Base-by-base conservation (phyloP, 495 filamentous ascomycete species). In the Lasiosphaeria hispida region DNA sequence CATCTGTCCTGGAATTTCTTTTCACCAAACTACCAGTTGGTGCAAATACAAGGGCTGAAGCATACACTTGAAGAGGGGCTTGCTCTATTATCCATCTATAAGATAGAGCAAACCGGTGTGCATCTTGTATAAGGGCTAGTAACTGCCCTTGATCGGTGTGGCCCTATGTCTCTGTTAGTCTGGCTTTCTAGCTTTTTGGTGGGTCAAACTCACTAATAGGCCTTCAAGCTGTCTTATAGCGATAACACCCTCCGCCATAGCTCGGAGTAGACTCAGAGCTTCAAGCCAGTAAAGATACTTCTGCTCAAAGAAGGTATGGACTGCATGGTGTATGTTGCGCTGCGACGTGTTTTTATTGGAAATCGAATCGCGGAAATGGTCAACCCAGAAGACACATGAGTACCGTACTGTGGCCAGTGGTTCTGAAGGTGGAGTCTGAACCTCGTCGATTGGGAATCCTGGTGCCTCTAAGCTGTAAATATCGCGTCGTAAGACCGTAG, bases 311-410 rank as follows among this genome's bases (percentile, higher is more conserved):
- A 57, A 57, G 10, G 5, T 14, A 8, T 48, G 33, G 0, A n/a
- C 34, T 7, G 33, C 38, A 48, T 71, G 50, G 18, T 54, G 40
- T 6, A 71, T 30, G 23, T 30, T 30, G 5, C 23, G 30, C 14
- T 0, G 11, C 53, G 30, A 11, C 11, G 19, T 53, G 2, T 6
- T 36, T 11, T 40, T 49, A 9, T 37, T 23, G 33, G 54, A 34
- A 49, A 38, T 41, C 15, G 49, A 59, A 34, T 60, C 17, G 72
- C 53, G 53, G 17, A 72, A 52, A 59, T 77, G 74, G 47, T 72
- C 61, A 57, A 70, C 58, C 74, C 70, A 78, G 52, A 67, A 72
- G 45, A 72, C 47, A 49, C 69, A 76, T 8, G 73, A 64, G 53
- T 78, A 78, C 35, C 61, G 66, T 42, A 68, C 33, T 19, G 55